These are phyloP conservation scores for Candida sithepensis DNA, from an alignment of 805 yeast species.

Conservation along the genomic window DNA sequence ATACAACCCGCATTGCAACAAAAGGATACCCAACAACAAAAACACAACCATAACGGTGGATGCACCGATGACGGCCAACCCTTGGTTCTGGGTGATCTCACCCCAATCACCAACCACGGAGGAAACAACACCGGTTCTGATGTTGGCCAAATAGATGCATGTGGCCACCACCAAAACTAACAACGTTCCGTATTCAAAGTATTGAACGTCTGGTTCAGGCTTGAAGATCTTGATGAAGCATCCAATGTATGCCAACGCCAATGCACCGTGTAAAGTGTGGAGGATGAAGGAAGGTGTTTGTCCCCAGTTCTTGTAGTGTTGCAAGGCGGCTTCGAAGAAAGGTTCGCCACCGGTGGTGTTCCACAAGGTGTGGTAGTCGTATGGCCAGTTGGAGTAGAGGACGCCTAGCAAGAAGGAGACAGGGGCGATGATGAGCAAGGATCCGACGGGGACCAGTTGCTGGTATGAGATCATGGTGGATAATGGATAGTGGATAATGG, in stretches of 20 bases:
- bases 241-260: constrained; percentile 67
- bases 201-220: constrained; percentile 80
- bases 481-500: neutral
- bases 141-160: constrained; percentile 81
- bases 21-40: constrained; percentile 70
- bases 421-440: constrained; percentile 32
- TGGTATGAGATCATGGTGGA: too few relatives aligned
- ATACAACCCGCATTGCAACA: constrained; percentile 85
- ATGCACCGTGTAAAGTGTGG: constrained; percentile 58
- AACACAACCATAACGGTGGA: constrained; percentile 73
- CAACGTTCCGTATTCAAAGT: constrained; percentile 87
- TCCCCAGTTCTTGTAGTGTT: constrained; percentile 76
- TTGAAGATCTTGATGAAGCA: constrained; percentile 74
- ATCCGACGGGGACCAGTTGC: constrained; percentile 34
- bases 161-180: constrained; percentile 68
- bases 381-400: constrained; percentile 73
- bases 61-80: constrained; percentile 89
- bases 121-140: constrained; percentile 74
- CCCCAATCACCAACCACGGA: constrained; percentile 83
- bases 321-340: constrained; percentile 58
- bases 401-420: constrained; percentile 80
- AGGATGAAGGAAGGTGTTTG: constrained; percentile 55
- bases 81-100: constrained; percentile 82
- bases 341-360: constrained; percentile 42
- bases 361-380: constrained; percentile 77